phyloP scores from a whole-genome alignment of 1,139 yeast genomes.

The Saccharomyces pastorianus region DNA sequence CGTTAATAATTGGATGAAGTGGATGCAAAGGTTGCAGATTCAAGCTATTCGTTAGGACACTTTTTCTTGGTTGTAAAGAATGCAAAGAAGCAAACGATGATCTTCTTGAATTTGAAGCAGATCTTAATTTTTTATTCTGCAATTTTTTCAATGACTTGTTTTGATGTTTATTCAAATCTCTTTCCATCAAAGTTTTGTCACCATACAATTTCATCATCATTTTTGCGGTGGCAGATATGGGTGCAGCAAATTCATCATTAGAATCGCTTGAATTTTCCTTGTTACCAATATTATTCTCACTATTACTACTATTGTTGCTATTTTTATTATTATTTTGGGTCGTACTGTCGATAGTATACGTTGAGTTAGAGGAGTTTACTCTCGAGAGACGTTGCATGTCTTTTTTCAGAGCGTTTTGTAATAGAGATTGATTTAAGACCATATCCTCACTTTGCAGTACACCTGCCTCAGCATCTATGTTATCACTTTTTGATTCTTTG shows the following conservation, averaged over 20 bases:
- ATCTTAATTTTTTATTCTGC: slow-evolving; percentile 1
- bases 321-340: slow-evolving; percentile 7
- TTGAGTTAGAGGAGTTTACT: slow-evolving; percentile 5
- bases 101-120: background rate
- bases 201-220: slow-evolving; percentile 15
- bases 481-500: slow-evolving; percentile 4
- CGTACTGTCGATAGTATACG: slow-evolving; percentile 10
- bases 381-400: slow-evolving; percentile 16
- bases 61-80: background rate
- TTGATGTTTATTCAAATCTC: slow-evolving; percentile 5
- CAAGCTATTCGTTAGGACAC: slow-evolving; percentile 1
- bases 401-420: slow-evolving; percentile 18
- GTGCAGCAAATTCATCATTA: slow-evolving; percentile 1
- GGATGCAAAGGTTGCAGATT: slow-evolving; percentile 5
- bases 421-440: slow-evolving; percentile 19
- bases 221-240: slow-evolving; percentile 15
- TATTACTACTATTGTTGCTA: background rate
- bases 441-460: slow-evolving; percentile 21
- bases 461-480: slow-evolving; percentile 18
- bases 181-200: slow-evolving; percentile 8
- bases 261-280: background rate
- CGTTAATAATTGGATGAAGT: background rate
- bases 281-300: slow-evolving; percentile 1
- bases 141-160: slow-evolving; percentile 2
- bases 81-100: background rate